A percentile compares a stretch with the other conserved stretches of the same genome.
phyloP scores from a whole-genome alignment of 164 flowering plant species.

The Annona squamosa region DNA sequence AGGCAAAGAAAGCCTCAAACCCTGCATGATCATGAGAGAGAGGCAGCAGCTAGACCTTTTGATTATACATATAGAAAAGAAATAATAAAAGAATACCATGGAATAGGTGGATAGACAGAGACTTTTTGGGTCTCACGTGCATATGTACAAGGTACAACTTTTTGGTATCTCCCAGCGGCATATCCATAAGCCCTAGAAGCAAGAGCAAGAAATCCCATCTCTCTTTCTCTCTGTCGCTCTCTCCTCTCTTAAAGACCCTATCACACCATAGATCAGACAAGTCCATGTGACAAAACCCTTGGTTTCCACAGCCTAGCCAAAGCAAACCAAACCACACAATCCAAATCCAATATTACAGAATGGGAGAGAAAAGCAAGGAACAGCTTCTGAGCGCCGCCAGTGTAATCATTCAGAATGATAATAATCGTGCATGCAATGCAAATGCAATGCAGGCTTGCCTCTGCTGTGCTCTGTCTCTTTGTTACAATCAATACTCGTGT shows the following conservation, averaged over 20 bases:
- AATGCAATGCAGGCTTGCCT: neutral
- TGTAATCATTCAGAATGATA: conserved; percentile 55
- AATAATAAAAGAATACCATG: too few species aligned
- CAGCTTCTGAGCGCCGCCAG: conserved; percentile 71
- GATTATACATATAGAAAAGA: too few species aligned
- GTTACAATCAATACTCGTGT: neutral
- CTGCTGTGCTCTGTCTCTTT: neutral
- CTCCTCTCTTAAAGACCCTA: conserved; percentile 27
- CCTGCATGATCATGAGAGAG: too few species aligned
- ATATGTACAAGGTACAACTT: neutral
- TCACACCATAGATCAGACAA: conserved; percentile 38
- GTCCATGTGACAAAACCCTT: conserved; percentile 45
- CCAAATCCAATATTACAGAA: neutral
- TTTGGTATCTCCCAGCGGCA: too few species aligned
- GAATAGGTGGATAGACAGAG: neutral
- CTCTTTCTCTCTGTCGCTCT: too few species aligned
- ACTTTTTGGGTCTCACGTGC: neutral
- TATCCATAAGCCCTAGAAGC: too few species aligned
- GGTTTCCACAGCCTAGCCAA: conserved; percentile 31
- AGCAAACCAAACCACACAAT: neutral
- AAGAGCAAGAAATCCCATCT: too few species aligned
- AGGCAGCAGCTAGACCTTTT: too few species aligned
- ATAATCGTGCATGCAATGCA: conserved; percentile 2
- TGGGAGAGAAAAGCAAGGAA: conserved; percentile 25
- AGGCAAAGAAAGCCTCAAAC: too few species aligned